A percentile compares a stretch with the other conserved stretches of the same genome.
Evolutionary conservation across 2,329 filamentous ascomycete genomes (phyloP).

Genomic region (Cercospora nicotianae): DNA sequence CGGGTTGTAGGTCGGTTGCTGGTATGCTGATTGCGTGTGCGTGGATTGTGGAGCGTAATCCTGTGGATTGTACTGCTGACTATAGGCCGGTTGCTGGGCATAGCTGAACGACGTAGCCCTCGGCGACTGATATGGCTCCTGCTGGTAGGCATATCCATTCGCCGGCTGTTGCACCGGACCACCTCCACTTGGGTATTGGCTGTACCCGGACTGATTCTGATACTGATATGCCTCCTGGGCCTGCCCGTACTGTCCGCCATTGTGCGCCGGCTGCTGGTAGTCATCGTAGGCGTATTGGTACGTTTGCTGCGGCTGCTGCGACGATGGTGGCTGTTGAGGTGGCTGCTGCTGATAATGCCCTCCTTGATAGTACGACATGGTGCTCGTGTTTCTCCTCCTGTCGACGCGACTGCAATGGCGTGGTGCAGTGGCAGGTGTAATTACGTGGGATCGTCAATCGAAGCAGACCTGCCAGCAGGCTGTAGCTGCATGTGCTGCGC

Average conservation of each 20-base stretch:
- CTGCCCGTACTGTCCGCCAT: constrained; percentile 31
- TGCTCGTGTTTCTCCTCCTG: neutral
- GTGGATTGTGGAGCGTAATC: constrained; percentile 48
- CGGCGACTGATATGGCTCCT: constrained; percentile 26
- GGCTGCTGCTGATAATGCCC: constrained; percentile 44
- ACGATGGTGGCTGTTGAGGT: constrained; percentile 18
- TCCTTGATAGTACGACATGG: constrained; percentile 60
- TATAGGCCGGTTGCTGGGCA: constrained; percentile 48
- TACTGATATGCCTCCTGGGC: constrained; percentile 26
- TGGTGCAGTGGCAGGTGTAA: neutral
- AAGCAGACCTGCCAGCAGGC: constrained; percentile 23
- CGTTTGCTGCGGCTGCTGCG: constrained; percentile 22
- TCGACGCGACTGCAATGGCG: constrained; percentile 4
- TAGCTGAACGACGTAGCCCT: constrained; percentile 42
- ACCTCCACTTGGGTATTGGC: constrained; percentile 29
- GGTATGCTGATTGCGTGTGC: constrained; percentile 41
- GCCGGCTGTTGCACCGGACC: constrained; percentile 34
- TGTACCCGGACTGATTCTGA: constrained; percentile 31
- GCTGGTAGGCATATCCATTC: constrained; percentile 26
- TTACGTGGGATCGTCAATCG: constrained; percentile 20
- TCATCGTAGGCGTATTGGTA: constrained; percentile 32
- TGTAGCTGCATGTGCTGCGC: constrained; percentile 15
- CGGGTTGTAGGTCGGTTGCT: constrained; percentile 46
- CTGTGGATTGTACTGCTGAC: constrained; percentile 68
- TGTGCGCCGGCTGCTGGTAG: constrained; percentile 28